phyloP scores from a whole-genome alignment of 2,329 filamentous ascomycete species.

The Botrytis squamosa region DNA sequence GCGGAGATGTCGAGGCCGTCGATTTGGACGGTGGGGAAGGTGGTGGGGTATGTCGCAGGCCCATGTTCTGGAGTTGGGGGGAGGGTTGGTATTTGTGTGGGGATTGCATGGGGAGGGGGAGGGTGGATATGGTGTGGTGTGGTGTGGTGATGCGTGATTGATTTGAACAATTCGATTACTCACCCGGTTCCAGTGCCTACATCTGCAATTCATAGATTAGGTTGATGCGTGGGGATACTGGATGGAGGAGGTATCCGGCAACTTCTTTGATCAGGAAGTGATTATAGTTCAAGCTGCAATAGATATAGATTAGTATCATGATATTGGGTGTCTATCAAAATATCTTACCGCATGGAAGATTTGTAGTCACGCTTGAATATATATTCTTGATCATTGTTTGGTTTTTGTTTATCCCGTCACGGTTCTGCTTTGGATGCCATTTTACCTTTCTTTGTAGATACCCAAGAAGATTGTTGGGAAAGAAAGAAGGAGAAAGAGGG shows the following conservation, averaged over 20 bases:
- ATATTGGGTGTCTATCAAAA: background rate
- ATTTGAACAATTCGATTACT: too few relatives aligned
- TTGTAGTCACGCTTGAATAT: background rate
- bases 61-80: too few relatives aligned
- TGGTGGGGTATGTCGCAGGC: background rate
- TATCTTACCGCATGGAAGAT: background rate
- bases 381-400: background rate
- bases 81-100: too few relatives aligned
- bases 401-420: background rate
- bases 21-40: background rate
- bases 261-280: background rate
- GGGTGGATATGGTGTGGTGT: too few relatives aligned
- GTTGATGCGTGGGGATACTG: background rate
- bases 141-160: too few relatives aligned
- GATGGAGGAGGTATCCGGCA: background rate
- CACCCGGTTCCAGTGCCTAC: background rate
- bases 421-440: background rate
- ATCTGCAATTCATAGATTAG: background rate
- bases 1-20: background rate
- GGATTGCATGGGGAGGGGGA: background rate
- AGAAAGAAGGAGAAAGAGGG: background rate
- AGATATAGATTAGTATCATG: background rate
- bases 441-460: background rate
- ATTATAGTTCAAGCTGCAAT: background rate
- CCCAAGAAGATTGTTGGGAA: accelerated